These are phyloP conservation scores for Trifolium repens DNA, from an alignment of 306 rosid genomes.

Conservation along the genomic window DNA sequence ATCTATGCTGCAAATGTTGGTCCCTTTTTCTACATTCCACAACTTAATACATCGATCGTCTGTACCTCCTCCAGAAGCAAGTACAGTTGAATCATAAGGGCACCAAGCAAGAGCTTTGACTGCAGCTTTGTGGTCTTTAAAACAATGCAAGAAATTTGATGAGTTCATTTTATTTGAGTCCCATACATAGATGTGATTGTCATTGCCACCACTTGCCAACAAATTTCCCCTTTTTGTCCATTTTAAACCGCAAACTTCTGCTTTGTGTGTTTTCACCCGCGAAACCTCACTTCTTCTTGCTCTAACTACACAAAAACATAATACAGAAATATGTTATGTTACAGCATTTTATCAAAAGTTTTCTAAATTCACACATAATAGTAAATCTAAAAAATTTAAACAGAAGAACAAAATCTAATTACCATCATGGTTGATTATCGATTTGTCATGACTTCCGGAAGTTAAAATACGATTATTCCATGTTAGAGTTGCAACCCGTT, in stretches of 20 bases:
- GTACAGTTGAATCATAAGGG: slow-evolving; percentile 65
- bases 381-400: background rate
- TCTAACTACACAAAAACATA: slow-evolving; percentile 55
- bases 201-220: slow-evolving; percentile 90
- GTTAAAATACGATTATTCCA: slow-evolving; percentile 75
- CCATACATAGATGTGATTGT: slow-evolving; percentile 75
- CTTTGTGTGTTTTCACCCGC: slow-evolving; percentile 52
- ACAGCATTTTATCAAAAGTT: background rate
- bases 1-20: slow-evolving; percentile 56
- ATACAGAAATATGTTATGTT: background rate
- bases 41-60: slow-evolving; percentile 68
- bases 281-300: slow-evolving; percentile 52
- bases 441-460: slow-evolving; percentile 78
- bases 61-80: slow-evolving; percentile 89
- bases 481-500: slow-evolving; percentile 59
- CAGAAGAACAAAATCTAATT: background rate
- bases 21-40: slow-evolving; percentile 72
- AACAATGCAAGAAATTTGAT: slow-evolving; percentile 61
- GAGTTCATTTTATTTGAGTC: slow-evolving; percentile 70
- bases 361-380: background rate
- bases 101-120: slow-evolving; percentile 91
- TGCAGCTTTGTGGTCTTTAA: slow-evolving; percentile 69
- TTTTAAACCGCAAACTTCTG: slow-evolving; percentile 76
- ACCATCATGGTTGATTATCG: slow-evolving; percentile 79
- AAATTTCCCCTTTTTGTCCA: slow-evolving; percentile 72